These are phyloP conservation scores for Xylaria polymorpha DNA, from an alignment of 2,329 filamentous ascomycete genomes.

Conservation along the genomic window DNA sequence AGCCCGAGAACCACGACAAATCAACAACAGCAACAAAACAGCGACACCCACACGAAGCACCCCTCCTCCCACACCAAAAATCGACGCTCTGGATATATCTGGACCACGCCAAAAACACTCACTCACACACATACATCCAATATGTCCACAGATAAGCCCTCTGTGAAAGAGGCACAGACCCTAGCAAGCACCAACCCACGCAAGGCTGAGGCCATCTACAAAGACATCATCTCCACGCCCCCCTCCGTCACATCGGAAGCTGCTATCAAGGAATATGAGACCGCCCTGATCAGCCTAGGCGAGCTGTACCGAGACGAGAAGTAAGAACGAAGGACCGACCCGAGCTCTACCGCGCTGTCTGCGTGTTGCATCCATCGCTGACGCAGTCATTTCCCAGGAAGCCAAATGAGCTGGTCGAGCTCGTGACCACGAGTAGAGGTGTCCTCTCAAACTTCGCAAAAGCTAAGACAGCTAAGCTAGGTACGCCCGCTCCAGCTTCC, in stretches of 20 bases:
- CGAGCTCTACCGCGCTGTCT: conserved; percentile 16
- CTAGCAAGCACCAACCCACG: conserved; percentile 81
- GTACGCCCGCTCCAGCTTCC: conserved; percentile 66
- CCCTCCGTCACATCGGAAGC: conserved; percentile 85
- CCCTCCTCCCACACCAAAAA: not conserved
- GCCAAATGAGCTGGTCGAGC: conserved; percentile 84
- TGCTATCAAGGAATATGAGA: conserved; percentile 91
- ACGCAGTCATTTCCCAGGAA: conserved; percentile 64
- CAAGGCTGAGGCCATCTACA: conserved; percentile 89
- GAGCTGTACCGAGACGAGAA: conserved; percentile 92
- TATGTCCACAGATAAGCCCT: conserved; percentile 50
- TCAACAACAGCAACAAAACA: conserved; percentile 9
- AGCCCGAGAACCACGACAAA: conserved; percentile 6
- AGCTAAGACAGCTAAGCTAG: conserved; percentile 97
- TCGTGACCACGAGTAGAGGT: conserved; percentile 89
- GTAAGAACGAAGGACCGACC: conserved; percentile 59
- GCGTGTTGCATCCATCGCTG: conserved; percentile 39
- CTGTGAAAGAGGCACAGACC: conserved; percentile 88
- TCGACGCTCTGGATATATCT: not conserved
- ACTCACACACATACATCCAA: conserved; percentile 20
- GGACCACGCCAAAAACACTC: not conserved
- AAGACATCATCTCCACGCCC: conserved; percentile 86
- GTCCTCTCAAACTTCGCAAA: conserved; percentile 97
- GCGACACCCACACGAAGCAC: conserved; percentile 9
- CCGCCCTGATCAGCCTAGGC: conserved; percentile 86